Conservation (phyloP, 148 eudicot genomes). For the Beta vulgaris region DNA sequence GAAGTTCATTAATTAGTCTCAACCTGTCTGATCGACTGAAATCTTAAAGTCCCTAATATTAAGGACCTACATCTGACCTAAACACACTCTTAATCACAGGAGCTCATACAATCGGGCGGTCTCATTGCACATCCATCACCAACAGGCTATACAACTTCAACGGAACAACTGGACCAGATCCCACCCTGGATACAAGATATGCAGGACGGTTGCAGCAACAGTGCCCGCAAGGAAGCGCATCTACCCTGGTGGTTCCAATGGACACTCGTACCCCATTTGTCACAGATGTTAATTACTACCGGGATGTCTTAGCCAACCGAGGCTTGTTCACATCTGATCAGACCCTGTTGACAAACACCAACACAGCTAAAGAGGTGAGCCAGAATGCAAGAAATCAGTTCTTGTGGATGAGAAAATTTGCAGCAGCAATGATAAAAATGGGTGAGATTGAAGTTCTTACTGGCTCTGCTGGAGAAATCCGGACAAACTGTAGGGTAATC, state of each 20-base stretch:
- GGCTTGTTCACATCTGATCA: conserved; percentile 37
- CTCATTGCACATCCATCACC: conserved; percentile 29
- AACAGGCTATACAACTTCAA: conserved; percentile 31
- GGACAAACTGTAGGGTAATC: conserved; percentile 25
- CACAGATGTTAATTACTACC: conserved; percentile 25
- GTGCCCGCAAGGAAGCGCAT: conserved; percentile 50
- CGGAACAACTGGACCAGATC: conserved; percentile 39
- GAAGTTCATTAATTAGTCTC: not conserved
- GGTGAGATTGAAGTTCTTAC: conserved; percentile 50
- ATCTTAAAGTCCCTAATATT: not conserved
- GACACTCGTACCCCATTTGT: conserved; percentile 25
- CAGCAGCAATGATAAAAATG: conserved; percentile 66
- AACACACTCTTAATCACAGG: conserved; percentile 18
- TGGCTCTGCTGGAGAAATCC: conserved; percentile 28
- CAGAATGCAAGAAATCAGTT: conserved; percentile 37
- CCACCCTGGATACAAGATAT: conserved; percentile 43
- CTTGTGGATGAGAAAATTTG: conserved; percentile 44
- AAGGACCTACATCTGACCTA: not conserved
- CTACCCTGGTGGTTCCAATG: conserved; percentile 39
- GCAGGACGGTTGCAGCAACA: conserved; percentile 42
- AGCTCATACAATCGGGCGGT: conserved; percentile 29
- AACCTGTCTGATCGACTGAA: not conserved
- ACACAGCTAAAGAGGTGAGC: conserved; percentile 38
- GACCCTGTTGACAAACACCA: conserved; percentile 37
- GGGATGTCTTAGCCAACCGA: conserved; percentile 14